Evolutionary conservation across 306 rosid genomes (phyloP).

Genomic region (Vicia villosa): DNA sequence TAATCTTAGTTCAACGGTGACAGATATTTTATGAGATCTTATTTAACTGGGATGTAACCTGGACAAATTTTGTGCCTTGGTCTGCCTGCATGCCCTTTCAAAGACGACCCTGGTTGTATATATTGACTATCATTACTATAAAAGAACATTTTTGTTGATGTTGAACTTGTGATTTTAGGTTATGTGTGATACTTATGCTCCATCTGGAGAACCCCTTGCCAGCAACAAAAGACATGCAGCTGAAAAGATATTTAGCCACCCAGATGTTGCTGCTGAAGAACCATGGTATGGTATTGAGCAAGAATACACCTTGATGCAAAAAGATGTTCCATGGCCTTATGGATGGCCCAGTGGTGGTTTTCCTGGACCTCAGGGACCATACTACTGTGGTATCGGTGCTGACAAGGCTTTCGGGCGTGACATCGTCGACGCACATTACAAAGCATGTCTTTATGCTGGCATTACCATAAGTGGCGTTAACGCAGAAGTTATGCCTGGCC

Average conservation of each 20-base stretch:
- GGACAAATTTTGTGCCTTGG: no score
- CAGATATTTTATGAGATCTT: no score
- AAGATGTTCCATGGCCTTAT: conserved; percentile 73
- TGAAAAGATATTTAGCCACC: conserved; percentile 68
- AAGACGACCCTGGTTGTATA: no score
- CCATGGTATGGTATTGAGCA: conserved; percentile 93
- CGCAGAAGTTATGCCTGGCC: conserved; percentile 98
- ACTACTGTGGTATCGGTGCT: conserved; percentile 79
- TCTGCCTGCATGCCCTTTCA: no score
- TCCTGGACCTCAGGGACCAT: conserved; percentile 97
- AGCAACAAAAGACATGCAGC: conserved; percentile 70
- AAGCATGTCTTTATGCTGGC: conserved; percentile 88
- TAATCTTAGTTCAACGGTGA: no score
- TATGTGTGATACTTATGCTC: conserved; percentile 70
- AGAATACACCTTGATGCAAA: conserved; percentile 92
- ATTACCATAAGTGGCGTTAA: conserved; percentile 85
- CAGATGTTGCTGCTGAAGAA: conserved; percentile 63
- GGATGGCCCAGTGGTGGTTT: conserved; percentile 93
- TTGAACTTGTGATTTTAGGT: conserved; percentile 44
- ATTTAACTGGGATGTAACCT: no score
- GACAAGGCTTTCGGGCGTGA: conserved; percentile 94
- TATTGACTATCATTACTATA: no score
- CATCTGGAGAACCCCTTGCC: conserved; percentile 70
- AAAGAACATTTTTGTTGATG: neutral
- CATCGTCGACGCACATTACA: conserved; percentile 81